These are phyloP conservation scores for Chaetoscypha palmicola DNA, from an alignment of 2,329 filamentous ascomycete genomes.

Conservation along the genomic window DNA sequence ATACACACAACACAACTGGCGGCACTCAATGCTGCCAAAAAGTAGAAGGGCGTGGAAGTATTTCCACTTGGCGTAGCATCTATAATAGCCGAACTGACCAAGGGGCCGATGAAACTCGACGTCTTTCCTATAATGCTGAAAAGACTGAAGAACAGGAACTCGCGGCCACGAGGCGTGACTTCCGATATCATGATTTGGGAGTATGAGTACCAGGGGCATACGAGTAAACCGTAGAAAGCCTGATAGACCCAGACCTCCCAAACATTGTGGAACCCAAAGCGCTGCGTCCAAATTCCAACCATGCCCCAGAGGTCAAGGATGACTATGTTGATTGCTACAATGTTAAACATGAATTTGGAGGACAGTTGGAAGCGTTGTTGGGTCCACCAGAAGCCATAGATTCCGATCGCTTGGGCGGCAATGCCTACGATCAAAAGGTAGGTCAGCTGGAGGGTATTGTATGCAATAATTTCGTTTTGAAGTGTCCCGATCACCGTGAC, in stretches of 20 bases:
- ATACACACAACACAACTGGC: constrained; percentile 47
- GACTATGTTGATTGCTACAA: constrained; percentile 53
- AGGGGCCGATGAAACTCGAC: constrained; percentile 58
- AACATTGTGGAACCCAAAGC: constrained; percentile 39
- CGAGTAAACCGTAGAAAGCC: constrained; percentile 56
- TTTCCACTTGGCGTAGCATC: constrained; percentile 48
- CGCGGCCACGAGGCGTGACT: constrained; percentile 55
- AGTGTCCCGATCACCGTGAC: constrained; percentile 60
- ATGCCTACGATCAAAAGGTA: constrained; percentile 63
- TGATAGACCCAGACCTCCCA: constrained; percentile 43
- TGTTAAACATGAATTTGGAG: constrained; percentile 64
- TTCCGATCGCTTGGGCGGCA: constrained; percentile 54
- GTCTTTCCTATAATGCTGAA: constrained; percentile 66
- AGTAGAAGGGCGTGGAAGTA: constrained; percentile 58
- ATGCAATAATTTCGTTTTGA: constrained; percentile 58
- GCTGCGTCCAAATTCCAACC: constrained; percentile 40
- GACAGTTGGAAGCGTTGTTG: constrained; percentile 52
- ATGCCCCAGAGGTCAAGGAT: constrained; percentile 47
- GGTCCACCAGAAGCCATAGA: constrained; percentile 53
- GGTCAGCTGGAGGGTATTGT: constrained; percentile 57
- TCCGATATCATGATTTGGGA: constrained; percentile 65
- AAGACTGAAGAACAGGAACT: constrained; percentile 63
- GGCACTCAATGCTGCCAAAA: constrained; percentile 52
- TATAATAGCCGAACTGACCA: constrained; percentile 64
- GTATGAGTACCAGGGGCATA: constrained; percentile 66